Evolutionary conservation across 1,284 basidiomycete species (phyloP).

Genomic region (Heterobasidion parviporum): DNA sequence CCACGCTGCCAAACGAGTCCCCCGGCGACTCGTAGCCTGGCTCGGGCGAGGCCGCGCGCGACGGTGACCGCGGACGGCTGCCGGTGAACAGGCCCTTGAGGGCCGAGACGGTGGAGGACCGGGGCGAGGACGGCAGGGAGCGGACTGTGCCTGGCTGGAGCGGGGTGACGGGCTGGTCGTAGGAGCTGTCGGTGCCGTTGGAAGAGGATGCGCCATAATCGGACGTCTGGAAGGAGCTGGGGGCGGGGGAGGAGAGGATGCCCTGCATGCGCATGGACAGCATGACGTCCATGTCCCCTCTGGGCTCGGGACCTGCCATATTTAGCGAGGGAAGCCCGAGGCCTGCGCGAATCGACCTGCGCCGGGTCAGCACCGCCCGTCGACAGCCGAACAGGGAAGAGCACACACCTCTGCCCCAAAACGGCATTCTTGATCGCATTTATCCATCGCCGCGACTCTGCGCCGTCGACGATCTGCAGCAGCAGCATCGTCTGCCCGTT

Average conservation of each 20-base stretch:
- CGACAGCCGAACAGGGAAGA: not conserved
- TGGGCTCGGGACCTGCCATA: constrained; percentile 44
- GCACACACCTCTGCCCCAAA: constrained; percentile 52
- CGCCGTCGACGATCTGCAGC: constrained; percentile 50
- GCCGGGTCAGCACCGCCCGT: constrained; percentile 1
- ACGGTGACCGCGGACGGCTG: constrained; percentile 37
- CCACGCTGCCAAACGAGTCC: constrained; percentile 46
- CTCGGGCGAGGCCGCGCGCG: constrained; percentile 35
- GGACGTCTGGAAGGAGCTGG: too few species aligned
- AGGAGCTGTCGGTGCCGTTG: not conserved
- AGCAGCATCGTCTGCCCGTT: constrained; percentile 55
- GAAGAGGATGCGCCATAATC: not conserved
- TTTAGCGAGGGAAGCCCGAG: constrained; percentile 39
- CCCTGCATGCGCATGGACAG: constrained; percentile 68
- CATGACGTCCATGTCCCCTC: constrained; percentile 74
- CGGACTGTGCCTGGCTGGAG: constrained; percentile 4
- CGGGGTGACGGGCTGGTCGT: constrained; percentile 1
- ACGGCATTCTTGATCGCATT: constrained; percentile 62
- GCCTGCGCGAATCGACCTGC: constrained; percentile 58
- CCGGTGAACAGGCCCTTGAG: constrained; percentile 53
- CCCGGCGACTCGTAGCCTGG: constrained; percentile 15
- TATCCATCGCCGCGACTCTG: constrained; percentile 67
- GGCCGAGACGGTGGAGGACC: constrained; percentile 24
- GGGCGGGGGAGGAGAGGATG: constrained; percentile 26
- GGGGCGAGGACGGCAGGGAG: constrained; percentile 23